A percentile compares a stretch with the other conserved stretches of the same genome.
Evolutionary conservation across 1,284 basidiomycete genomes (phyloP).

Genomic region (Ustilago shanxiensis): DNA sequence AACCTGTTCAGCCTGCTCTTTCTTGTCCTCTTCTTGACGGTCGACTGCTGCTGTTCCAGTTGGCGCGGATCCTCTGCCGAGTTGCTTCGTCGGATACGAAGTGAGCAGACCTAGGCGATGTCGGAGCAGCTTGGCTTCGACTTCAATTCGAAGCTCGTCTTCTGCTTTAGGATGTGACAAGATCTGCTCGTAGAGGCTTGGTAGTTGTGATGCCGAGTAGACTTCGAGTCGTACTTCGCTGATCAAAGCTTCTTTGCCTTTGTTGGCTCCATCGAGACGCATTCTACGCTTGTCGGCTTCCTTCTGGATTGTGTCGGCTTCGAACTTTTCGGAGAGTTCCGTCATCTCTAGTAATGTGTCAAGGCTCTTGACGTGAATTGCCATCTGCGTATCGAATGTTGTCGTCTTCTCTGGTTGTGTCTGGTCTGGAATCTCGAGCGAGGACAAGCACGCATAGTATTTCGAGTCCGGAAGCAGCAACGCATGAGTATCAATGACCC

Average conservation of each 20-base stretch:
- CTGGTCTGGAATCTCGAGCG: constrained; percentile 80
- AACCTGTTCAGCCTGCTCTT: constrained; percentile 27
- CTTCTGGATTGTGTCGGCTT: constrained; percentile 54
- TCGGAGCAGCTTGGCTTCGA: constrained; percentile 59
- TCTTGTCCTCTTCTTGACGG: constrained; percentile 28
- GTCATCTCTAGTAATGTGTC: constrained; percentile 60
- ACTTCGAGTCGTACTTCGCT: constrained; percentile 55
- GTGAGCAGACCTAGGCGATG: constrained; percentile 49
- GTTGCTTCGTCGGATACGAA: constrained; percentile 48
- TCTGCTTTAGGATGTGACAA: constrained; percentile 56
- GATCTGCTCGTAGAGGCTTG: constrained; percentile 61
- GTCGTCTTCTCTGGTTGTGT: constrained; percentile 76
- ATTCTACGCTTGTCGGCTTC: constrained; percentile 59
- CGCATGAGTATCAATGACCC: constrained; percentile 73
- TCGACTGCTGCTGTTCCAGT: constrained; percentile 46
- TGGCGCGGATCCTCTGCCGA: constrained; percentile 18
- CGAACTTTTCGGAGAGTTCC: constrained; percentile 53
- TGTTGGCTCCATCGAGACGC: constrained; percentile 61
- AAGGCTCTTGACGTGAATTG: constrained; percentile 75
- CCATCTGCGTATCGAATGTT: constrained; percentile 74
- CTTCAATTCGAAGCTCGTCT: constrained; percentile 59
- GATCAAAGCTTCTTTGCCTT: constrained; percentile 50
- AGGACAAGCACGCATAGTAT: constrained; percentile 77
- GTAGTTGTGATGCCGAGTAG: constrained; percentile 48
- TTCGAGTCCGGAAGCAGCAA: constrained; percentile 82